Percentiles rank a stretch among this genome's conserved stretches.
Evolutionary conservation across 2,329 filamentous ascomycete genomes (phyloP).

Genomic region (Ophiostoma himal-ulmi): DNA sequence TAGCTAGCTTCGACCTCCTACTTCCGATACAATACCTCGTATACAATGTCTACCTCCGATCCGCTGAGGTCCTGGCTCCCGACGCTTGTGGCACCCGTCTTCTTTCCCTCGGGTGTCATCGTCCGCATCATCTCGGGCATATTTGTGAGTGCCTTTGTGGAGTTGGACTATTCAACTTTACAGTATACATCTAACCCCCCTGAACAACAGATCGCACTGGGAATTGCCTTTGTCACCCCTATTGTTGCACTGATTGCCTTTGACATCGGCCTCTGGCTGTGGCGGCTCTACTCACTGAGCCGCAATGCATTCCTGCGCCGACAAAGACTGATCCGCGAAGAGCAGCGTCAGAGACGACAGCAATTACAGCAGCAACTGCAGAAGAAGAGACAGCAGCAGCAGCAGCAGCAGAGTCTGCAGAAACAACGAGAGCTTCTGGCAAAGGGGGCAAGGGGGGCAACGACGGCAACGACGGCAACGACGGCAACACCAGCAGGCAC

Average conservation of each 20-base stretch:
- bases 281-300: conserved; percentile 38
- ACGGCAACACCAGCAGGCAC: neutral
- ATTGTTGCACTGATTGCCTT: conserved; percentile 44
- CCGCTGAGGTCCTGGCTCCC: conserved; percentile 21
- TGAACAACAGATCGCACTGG: conserved; percentile 37
- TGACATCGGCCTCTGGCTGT: conserved; percentile 50
- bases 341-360: conserved; percentile 12
- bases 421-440: neutral
- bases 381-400: conserved; percentile 13
- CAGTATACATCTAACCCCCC: neutral
- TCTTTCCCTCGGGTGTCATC: conserved; percentile 22
- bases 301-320: conserved; percentile 12
- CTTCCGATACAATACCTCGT: neutral
- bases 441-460: neutral
- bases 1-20: neutral
- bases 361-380: conserved; percentile 17
- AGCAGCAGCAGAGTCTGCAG: conserved; percentile 1
- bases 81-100: conserved; percentile 21
- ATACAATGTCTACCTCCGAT: conserved; percentile 15
- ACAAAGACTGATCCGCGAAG: neutral
- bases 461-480: neutral
- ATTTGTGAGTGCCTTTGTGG: conserved; percentile 22
- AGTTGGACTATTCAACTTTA: too few relatives aligned
- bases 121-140: conserved; percentile 26
- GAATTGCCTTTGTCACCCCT: conserved; percentile 44